Evolutionary conservation across 1,284 basidiomycete genomes (phyloP).

Genomic region (Paramarasmius palmivorus): DNA sequence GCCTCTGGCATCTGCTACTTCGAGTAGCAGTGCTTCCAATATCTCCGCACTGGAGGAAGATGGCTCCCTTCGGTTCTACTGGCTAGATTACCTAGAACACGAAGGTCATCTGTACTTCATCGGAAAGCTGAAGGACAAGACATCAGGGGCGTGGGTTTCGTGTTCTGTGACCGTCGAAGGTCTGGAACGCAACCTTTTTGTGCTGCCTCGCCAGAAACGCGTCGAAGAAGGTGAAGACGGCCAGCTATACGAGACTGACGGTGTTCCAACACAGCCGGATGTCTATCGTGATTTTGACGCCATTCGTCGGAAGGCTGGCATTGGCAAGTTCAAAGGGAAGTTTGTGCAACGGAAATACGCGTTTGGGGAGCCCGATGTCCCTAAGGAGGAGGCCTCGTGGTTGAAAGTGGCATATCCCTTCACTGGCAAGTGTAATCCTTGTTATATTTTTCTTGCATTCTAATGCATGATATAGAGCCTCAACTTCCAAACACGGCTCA

Average conservation of each 20-base stretch:
- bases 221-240: conserved; percentile 63
- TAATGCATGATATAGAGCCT: conserved; percentile 36
- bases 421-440: conserved; percentile 51
- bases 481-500: conserved; percentile 72
- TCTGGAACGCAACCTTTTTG: conserved; percentile 90
- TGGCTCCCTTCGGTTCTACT: conserved; percentile 88
- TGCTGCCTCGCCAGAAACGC: conserved; percentile 78
- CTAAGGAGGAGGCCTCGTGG: conserved; percentile 83
- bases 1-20: conserved; percentile 37
- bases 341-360: conserved; percentile 92
- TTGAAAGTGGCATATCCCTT: conserved; percentile 91
- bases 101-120: conserved; percentile 81
- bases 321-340: conserved; percentile 80
- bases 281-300: conserved; percentile 87
- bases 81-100: conserved; percentile 90
- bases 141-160: conserved; percentile 72
- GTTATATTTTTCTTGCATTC: background rate
- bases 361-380: conserved; percentile 87
- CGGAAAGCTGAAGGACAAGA: conserved; percentile 85
- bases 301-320: conserved; percentile 71
- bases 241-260: conserved; percentile 71
- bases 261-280: conserved; percentile 66
- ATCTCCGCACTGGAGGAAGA: conserved; percentile 73
- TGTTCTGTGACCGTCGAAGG: conserved; percentile 87
- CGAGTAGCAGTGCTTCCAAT: conserved; percentile 45